Conservation (phyloP, 306 rosid species). For the Potentilla sterilis region DNA sequence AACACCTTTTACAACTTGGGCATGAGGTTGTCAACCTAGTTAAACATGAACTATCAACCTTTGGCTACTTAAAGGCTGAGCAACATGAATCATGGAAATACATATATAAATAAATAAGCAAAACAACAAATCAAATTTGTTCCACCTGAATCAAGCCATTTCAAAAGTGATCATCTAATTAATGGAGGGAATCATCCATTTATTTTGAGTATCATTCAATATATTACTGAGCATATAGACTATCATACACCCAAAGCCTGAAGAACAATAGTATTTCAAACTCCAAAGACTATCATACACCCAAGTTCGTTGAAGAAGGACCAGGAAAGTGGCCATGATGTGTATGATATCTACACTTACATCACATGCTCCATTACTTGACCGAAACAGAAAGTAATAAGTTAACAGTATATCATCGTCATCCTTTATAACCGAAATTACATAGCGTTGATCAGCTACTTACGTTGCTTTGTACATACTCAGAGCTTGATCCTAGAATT, state of each 20-base stretch:
- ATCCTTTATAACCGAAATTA: background rate
- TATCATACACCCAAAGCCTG: no score
- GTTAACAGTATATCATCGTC: background rate
- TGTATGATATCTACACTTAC: background rate
- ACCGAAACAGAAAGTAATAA: no score
- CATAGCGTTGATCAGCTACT: constrained; percentile 25
- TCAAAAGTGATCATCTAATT: background rate
- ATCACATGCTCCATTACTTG: background rate
- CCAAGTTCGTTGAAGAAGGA: background rate
- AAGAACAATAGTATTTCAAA: background rate
- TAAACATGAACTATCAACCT: background rate
- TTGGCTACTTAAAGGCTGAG: background rate
- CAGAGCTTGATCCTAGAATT: constrained; percentile 89
- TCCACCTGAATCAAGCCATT: background rate
- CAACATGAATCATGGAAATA: background rate
- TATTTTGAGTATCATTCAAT: background rate
- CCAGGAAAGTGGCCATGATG: background rate
- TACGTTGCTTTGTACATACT: constrained; percentile 99
- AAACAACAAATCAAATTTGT: background rate
- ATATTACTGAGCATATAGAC: background rate
- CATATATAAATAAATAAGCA: no score
- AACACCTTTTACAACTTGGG: background rate
- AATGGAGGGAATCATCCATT: background rate
- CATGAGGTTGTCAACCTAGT: background rate
- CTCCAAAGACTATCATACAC: background rate